Evolutionary conservation across 148 eudicot species (phyloP).

Genomic region (Pouteria glomerata): DNA sequence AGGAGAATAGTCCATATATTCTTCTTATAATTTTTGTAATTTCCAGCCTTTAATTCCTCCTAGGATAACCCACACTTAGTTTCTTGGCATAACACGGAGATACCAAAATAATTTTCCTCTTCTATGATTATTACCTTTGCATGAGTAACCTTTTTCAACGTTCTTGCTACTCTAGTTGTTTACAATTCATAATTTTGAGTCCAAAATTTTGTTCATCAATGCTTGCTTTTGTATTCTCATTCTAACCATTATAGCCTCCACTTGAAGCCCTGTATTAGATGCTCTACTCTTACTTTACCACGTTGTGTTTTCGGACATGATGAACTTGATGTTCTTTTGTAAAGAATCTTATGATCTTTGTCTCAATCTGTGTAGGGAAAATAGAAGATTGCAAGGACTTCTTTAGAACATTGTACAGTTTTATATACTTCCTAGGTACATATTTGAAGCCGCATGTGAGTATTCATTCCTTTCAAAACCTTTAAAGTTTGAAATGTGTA

Average conservation of each 20-base stretch:
- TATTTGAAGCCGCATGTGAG: slow-evolving; percentile 95
- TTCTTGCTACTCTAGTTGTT: background rate
- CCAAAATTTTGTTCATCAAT: background rate
- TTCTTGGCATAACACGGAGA: background rate
- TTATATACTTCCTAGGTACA: slow-evolving; percentile 71
- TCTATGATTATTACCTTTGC: background rate
- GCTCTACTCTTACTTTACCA: background rate
- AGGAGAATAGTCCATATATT: background rate
- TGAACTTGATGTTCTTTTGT: background rate
- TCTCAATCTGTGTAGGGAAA: slow-evolving; percentile 56
- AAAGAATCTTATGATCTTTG: background rate
- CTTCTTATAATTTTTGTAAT: background rate
- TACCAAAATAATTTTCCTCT: background rate
- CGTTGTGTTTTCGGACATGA: background rate
- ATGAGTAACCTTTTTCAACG: background rate
- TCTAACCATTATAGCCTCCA: background rate
- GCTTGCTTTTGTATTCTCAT: background rate
- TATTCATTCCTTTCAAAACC: slow-evolving; percentile 12
- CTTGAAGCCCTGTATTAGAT: background rate
- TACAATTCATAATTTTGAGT: background rate
- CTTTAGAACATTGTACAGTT: slow-evolving; percentile 55
- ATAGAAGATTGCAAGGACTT: slow-evolving; percentile 66
- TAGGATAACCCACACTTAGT: background rate
- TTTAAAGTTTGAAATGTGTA: background rate
- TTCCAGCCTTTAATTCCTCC: background rate